Conservation (phyloP, 177 flowering plant species). For the Telopea speciosissima region DNA sequence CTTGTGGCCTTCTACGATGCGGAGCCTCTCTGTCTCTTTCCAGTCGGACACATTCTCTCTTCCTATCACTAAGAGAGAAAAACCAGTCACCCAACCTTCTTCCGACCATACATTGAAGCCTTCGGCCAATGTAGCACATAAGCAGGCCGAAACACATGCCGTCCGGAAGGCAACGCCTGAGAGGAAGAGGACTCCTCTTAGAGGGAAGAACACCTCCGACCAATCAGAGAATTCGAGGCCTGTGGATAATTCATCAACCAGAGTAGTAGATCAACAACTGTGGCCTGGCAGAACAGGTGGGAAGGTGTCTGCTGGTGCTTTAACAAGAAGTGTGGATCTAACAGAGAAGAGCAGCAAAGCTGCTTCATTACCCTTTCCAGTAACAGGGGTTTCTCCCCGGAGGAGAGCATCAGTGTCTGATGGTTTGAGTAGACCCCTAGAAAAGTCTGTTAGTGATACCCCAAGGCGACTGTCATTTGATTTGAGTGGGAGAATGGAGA, state of each 20-base stretch:
- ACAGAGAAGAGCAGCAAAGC: conserved; percentile 32
- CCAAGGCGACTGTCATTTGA: conserved; percentile 26
- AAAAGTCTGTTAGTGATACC: conserved; percentile 47
- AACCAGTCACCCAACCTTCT: conserved; percentile 36
- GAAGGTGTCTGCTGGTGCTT: conserved; percentile 36
- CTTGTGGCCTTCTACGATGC: conserved; percentile 89
- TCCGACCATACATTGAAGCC: conserved; percentile 62
- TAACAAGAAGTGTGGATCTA: conserved; percentile 52
- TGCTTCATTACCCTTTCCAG: conserved; percentile 27
- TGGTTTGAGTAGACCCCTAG: conserved; percentile 32
- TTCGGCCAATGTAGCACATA: conserved; percentile 59
- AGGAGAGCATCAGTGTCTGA: conserved; percentile 41
- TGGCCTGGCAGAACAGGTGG: conserved; percentile 73
- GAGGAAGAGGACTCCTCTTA: conserved; percentile 82
- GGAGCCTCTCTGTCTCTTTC: conserved; percentile 81
- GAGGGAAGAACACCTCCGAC: conserved; percentile 60
- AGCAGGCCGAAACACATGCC: conserved; percentile 40
- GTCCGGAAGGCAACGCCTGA: conserved; percentile 60
- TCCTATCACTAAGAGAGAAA: conserved; percentile 67
- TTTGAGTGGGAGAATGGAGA: conserved; percentile 29
- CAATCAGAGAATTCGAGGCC: conserved; percentile 88
- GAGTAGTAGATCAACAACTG: conserved; percentile 69
- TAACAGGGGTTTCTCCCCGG: conserved; percentile 42
- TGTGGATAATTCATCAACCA: conserved; percentile 44
- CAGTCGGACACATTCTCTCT: conserved; percentile 76